Conservation (phyloP, 2,329 filamentous ascomycete species). For the Phyllosticta paracitricarpa region DNA sequence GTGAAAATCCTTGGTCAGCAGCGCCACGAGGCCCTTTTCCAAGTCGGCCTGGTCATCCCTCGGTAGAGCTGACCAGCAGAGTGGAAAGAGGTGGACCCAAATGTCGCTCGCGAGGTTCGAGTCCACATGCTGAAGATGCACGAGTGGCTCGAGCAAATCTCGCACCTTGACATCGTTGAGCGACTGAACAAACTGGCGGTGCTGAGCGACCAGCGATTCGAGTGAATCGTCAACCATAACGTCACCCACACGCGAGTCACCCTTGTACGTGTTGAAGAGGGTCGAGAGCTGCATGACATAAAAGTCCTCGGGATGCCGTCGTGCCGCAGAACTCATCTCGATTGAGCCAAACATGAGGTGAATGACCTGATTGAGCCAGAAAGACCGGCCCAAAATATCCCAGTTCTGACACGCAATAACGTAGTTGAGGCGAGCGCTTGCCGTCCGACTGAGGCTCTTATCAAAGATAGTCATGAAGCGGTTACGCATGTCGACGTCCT, state of each 20-base stretch:
- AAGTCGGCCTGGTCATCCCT: conserved; percentile 85
- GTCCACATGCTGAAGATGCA: conserved; percentile 87
- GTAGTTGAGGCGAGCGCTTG: conserved; percentile 79
- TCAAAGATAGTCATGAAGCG: conserved; percentile 96
- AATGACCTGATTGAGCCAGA: conserved; percentile 92
- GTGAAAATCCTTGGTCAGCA: conserved; percentile 93
- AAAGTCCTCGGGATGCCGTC: conserved; percentile 78
- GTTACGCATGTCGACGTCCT: conserved; percentile 93
- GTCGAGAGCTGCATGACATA: conserved; percentile 63
- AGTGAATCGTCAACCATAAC: conserved; percentile 73
- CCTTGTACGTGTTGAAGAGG: conserved; percentile 62
- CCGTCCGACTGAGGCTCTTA: conserved; percentile 84
- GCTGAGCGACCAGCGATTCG: conserved; percentile 65
- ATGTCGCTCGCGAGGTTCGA: conserved; percentile 72
- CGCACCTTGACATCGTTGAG: conserved; percentile 77
- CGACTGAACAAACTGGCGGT: conserved; percentile 75
- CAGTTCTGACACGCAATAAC: conserved; percentile 89
- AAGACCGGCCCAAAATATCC: conserved; percentile 89
- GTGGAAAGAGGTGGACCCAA: conserved; percentile 83
- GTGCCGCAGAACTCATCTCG: conserved; percentile 69
- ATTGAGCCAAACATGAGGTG: conserved; percentile 86
- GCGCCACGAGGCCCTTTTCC: conserved; percentile 78
- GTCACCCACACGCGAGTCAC: conserved; percentile 53
- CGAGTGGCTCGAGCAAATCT: conserved; percentile 81
- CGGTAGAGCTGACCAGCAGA: conserved; percentile 83